Conservation (phyloP, 257 asterid species). For the Solanum chilense region DNA sequence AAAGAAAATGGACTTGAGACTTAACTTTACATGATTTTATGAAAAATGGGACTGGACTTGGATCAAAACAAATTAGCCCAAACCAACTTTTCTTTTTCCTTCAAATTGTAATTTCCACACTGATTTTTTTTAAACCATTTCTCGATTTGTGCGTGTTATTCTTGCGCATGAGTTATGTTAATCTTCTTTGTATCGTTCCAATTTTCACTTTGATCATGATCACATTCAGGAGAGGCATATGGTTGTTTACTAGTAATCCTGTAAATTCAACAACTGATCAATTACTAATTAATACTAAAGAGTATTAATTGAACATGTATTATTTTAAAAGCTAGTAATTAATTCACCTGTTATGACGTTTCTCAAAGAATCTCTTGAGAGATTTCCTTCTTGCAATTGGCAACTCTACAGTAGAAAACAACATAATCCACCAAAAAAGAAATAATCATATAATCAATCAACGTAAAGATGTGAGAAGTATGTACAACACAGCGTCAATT, state of each 20-base stretch:
- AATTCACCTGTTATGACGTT: slow-evolving; percentile 2
- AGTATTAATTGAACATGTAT: neutral
- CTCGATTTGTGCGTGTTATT: too few relatives aligned
- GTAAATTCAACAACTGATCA: neutral
- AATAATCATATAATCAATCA: neutral
- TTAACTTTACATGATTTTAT: too few relatives aligned
- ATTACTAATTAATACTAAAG: neutral
- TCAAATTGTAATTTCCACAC: neutral
- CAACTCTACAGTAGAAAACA: neutral
- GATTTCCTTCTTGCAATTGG: slow-evolving; percentile 9
- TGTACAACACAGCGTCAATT: neutral
- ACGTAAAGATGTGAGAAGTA: neutral
- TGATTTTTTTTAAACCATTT: neutral
- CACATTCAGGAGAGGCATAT: neutral
- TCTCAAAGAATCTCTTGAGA: slow-evolving; percentile 5
- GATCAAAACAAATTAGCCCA: too few relatives aligned
- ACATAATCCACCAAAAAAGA: neutral
- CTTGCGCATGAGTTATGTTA: neutral
- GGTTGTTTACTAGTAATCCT: slow-evolving; percentile 1
- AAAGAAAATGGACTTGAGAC: too few relatives aligned
- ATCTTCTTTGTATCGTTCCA: too few relatives aligned
- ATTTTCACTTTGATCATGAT: neutral
- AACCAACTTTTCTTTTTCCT: neutral
- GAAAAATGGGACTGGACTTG: too few relatives aligned
- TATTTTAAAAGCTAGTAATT: neutral